A percentile compares a stretch with the other conserved stretches of the same genome.
Conservation (phyloP, 2,329 filamentous ascomycete species). For the Alternaria sp. region DNA sequence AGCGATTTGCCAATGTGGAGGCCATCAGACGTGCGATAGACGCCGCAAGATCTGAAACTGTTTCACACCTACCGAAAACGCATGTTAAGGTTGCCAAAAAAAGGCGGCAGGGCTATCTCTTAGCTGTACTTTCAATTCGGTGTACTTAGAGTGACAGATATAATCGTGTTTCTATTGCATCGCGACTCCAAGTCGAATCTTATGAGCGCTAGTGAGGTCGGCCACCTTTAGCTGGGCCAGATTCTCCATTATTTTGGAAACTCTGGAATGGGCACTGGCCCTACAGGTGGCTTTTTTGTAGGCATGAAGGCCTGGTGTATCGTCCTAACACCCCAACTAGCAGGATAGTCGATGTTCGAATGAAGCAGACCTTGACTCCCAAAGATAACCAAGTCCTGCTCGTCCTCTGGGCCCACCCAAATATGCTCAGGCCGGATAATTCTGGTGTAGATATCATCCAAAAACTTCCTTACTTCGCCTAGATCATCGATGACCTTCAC, state of each 20-base stretch:
- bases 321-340: background rate
- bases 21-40: too few species aligned
- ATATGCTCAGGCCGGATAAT: conserved; percentile 1
- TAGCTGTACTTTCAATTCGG: accelerated
- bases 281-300: background rate
- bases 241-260: background rate
- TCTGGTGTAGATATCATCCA: background rate
- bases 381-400: background rate
- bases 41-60: too few species aligned
- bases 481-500: background rate
- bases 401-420: background rate
- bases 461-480: background rate
- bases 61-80: too few species aligned
- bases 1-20: too few species aligned
- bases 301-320: background rate
- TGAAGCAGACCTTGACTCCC: background rate
- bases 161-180: too few species aligned
- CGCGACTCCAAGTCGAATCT: too few species aligned
- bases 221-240: too few species aligned
- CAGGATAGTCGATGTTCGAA: background rate
- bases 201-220: accelerated
- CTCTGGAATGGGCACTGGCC: conserved; percentile 2
- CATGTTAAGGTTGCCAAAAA: too few species aligned
- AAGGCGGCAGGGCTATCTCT: too few species aligned
- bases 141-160: too few species aligned